Evolutionary conservation across 2,329 filamentous ascomycete species (phyloP).

Genomic region (Ustulina deusta): DNA sequence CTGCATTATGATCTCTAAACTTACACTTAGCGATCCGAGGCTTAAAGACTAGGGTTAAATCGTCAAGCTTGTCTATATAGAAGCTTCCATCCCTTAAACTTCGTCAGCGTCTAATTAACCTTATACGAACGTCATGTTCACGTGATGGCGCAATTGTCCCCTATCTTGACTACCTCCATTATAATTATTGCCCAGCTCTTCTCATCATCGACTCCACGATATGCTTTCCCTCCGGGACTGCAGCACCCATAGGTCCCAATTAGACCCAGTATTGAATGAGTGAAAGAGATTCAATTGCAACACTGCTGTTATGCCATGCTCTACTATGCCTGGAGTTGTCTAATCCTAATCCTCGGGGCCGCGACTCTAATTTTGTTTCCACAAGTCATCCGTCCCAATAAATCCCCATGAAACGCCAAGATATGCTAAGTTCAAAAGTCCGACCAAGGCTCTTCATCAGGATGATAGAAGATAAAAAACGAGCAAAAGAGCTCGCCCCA

Average conservation of each 20-base stretch:
- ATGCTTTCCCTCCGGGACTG: neutral
- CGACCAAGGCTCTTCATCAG: constrained; percentile 26
- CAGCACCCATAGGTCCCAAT: neutral
- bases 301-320: constrained; percentile 30
- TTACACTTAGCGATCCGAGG: neutral
- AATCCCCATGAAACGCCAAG: constrained; percentile 27
- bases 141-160: neutral
- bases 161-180: neutral
- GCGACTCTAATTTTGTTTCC: constrained; percentile 22
- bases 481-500: neutral
- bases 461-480: constrained; percentile 9
- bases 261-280: neutral
- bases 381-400: constrained; percentile 6
- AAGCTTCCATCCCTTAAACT: neutral
- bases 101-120: neutral
- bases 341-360: constrained; percentile 31
- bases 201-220: neutral
- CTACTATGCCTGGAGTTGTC: constrained; percentile 32
- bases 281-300: constrained; percentile 25
- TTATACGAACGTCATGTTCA: constrained; percentile 13
- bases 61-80: neutral
- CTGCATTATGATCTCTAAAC: neutral
- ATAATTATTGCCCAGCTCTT: too few relatives aligned
- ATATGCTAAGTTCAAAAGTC: constrained; percentile 32
- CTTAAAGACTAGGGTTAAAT: constrained; percentile 2